These are phyloP conservation scores for Phellopilus nigrolimitatus DNA, from an alignment of 1,284 basidiomycete species.

Conservation along the genomic window DNA sequence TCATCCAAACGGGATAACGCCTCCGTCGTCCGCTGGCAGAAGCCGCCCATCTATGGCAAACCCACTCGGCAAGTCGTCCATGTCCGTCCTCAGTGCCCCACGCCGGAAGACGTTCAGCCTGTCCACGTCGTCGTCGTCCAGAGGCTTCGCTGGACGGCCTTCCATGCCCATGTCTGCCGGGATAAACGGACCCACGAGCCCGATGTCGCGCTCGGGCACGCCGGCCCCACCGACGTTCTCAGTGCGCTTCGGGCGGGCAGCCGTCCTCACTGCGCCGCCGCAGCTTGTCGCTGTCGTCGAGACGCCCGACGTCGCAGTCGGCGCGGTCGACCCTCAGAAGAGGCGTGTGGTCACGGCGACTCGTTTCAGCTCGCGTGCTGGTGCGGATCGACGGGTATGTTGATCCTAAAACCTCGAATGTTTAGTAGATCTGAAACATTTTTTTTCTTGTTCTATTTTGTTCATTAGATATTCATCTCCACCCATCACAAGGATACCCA, in stretches of 20 bases:
- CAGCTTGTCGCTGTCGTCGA: slow-evolving; percentile 75
- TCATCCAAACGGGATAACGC: slow-evolving; percentile 39
- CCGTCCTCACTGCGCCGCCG: slow-evolving; percentile 72
- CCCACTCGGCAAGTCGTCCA: slow-evolving; percentile 17
- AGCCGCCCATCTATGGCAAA: slow-evolving; percentile 3
- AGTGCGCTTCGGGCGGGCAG: slow-evolving; percentile 57
- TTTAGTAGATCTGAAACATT: background rate
- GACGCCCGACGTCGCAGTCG: slow-evolving; percentile 78
- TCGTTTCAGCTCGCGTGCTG: slow-evolving; percentile 74
- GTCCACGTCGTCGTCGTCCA: slow-evolving; percentile 12
- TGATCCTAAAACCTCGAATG: background rate
- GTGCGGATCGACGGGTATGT: slow-evolving; percentile 72
- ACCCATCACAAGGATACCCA: slow-evolving; percentile 56
- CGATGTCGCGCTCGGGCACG: slow-evolving; percentile 18
- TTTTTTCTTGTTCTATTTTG: slow-evolving; percentile 11
- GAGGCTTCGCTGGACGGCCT: slow-evolving; percentile 2
- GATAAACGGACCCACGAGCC: slow-evolving; percentile 4
- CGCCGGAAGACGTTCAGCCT: slow-evolving; percentile 18
- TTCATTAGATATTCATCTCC: slow-evolving; percentile 66
- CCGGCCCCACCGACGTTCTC: slow-evolving; percentile 34
- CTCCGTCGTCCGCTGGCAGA: slow-evolving; percentile 31
- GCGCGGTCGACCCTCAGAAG: slow-evolving; percentile 77
- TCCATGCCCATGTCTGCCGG: slow-evolving; percentile 3
- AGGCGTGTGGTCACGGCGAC: slow-evolving; percentile 80
- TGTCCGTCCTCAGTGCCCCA: slow-evolving; percentile 22